Evolutionary conservation across 1,284 basidiomycete species (phyloP).

Genomic region (Ceratobasidium sp.): DNA sequence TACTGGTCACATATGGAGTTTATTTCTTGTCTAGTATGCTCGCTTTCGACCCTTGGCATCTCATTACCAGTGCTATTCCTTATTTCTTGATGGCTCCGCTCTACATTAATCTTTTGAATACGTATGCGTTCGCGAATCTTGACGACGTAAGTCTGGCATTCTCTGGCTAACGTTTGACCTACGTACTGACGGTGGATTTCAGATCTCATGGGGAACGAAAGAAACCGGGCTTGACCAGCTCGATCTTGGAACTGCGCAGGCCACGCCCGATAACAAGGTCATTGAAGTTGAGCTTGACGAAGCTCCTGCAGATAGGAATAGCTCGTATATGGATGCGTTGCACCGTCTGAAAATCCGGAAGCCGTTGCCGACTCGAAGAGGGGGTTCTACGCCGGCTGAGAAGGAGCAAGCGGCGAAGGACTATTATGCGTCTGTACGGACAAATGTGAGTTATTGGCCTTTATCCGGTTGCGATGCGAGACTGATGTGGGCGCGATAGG

Average conservation of each 20-base stretch:
- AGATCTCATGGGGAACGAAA: slow-evolving; percentile 94
- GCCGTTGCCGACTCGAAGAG: slow-evolving; percentile 55
- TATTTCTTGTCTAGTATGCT: slow-evolving; percentile 83
- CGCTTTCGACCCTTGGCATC: slow-evolving; percentile 93
- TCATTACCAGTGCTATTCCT: slow-evolving; percentile 89
- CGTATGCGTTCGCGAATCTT: slow-evolving; percentile 86
- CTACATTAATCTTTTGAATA: slow-evolving; percentile 89
- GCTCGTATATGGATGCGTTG: slow-evolving; percentile 89
- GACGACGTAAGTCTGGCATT: slow-evolving; percentile 68
- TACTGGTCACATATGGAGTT: slow-evolving; percentile 88
- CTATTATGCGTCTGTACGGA: slow-evolving; percentile 90
- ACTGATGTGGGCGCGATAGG: slow-evolving; percentile 54
- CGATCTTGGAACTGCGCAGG: slow-evolving; percentile 79
- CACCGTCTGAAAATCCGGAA: slow-evolving; percentile 80
- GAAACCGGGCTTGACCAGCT: slow-evolving; percentile 71
- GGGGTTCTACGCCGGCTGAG: slow-evolving; percentile 60
- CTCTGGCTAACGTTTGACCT: slow-evolving; percentile 10
- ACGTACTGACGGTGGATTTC: slow-evolving; percentile 5
- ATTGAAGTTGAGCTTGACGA: slow-evolving; percentile 91
- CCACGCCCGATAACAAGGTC: slow-evolving; percentile 76
- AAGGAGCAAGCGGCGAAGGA: slow-evolving; percentile 83
- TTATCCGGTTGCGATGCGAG: slow-evolving; percentile 46
- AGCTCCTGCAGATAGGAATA: slow-evolving; percentile 87
- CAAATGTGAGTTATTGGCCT: slow-evolving; percentile 71
- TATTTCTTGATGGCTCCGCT: slow-evolving; percentile 89